Evolutionary conservation across 2,329 filamentous ascomycete species (phyloP), one percentile per base, ranked within the genome.

Genomic region (Fusarium bulbicola): DNA sequence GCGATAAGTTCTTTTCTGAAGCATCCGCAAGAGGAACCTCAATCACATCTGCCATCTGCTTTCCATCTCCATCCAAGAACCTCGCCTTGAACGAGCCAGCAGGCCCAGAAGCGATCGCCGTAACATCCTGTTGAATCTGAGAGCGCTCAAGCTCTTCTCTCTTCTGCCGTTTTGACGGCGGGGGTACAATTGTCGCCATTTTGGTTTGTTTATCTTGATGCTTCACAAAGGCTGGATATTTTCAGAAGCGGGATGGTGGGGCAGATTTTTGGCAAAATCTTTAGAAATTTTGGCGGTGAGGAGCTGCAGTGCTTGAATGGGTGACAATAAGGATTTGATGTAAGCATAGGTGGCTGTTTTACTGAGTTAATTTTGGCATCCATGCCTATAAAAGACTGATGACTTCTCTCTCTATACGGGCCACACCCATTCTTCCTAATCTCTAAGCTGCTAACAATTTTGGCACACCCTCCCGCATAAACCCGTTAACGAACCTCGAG

Each of bases 161-260:
- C 82, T 92, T 93, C 80, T 97, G 95, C 70, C 95, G 90, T 83
- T 98, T 98, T 59, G 92, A 95, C 9, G 94, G 93, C 52, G 93
- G 94, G n/a, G 94, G 94, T 11, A 92, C 81, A 53, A 95, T 84
- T 10, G 94, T 97, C 76, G 94, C 90, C 94, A 97, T 97, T 50
- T 56, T 72, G 32, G 40, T 57, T 52, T 57, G 30, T 66, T 52
- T 43, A 37, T 70, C 34, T 47, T 53, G 62, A 40, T 59, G 37
- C 28, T 45, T 56, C 42, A 28, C 50, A 66, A 63, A 63, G 50
- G 52, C 36, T 74, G 32, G 54, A 52, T 63, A 64, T 63, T 64
- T 63, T 62, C 62, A 58, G 36, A 26, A 36, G 64, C 52, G 65
- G 67, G 46, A 76, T 75, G 74, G 78, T 76, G 78, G 78, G 78